A percentile compares a stretch with the other conserved stretches of the same genome.
Evolutionary conservation across 2,329 filamentous ascomycete species (phyloP).

Genomic region (Neophaeococcomyces aloes): DNA sequence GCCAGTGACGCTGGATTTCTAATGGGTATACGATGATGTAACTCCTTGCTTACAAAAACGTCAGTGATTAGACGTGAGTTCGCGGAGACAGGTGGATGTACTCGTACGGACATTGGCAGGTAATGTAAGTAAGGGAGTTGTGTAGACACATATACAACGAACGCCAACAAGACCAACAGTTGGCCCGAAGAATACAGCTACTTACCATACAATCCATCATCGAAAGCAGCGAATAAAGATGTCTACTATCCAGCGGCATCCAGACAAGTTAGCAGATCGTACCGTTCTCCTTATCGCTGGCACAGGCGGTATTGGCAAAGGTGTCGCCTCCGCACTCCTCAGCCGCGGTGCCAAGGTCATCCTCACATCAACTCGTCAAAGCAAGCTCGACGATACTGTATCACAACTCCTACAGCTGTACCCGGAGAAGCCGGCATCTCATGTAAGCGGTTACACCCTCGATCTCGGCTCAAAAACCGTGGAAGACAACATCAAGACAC

Average conservation of each 20-base stretch:
- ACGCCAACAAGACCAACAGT: too few species aligned
- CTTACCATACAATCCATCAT: too few species aligned
- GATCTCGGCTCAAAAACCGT: slow-evolving; percentile 40
- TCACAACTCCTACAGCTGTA: slow-evolving; percentile 34
- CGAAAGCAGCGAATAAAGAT: not conserved
- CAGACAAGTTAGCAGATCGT: slow-evolving; percentile 25
- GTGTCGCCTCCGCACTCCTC: slow-evolving; percentile 48
- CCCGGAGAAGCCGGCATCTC: slow-evolving; percentile 29
- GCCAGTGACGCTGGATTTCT: too few species aligned
- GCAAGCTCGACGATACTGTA: slow-evolving; percentile 41
- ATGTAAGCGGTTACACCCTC: slow-evolving; percentile 36
- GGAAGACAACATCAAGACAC: slow-evolving; percentile 36
- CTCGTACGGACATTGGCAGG: too few species aligned
- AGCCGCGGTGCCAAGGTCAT: slow-evolving; percentile 47
- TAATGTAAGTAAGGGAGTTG: too few species aligned
- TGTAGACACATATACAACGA: too few species aligned
- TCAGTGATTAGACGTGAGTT: too few species aligned
- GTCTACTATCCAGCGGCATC: slow-evolving; percentile 1
- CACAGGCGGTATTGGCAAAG: slow-evolving; percentile 52
- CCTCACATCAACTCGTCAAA: slow-evolving; percentile 48
- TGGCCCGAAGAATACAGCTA: too few species aligned
- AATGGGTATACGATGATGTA: too few species aligned
- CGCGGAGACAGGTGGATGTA: too few species aligned
- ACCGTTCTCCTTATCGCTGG: slow-evolving; percentile 51
- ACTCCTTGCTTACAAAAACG: too few species aligned